Percentiles rank a stretch among this genome's conserved stretches.
Evolutionary conservation across 305 asterid genomes (phyloP).

Genomic region (Coffea humblotiana): DNA sequence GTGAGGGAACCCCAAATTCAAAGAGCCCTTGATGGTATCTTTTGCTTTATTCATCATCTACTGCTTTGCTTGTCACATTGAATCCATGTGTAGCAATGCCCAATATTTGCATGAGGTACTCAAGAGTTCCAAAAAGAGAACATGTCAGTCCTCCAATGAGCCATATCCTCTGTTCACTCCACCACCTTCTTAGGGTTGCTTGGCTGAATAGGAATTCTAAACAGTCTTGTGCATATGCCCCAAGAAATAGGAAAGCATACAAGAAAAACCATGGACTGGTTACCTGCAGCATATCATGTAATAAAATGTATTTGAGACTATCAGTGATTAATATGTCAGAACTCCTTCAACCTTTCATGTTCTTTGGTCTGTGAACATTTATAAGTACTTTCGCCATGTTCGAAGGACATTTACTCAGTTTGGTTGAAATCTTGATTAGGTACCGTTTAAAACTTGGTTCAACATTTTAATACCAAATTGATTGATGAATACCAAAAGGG

Average conservation of each 20-base stretch:
- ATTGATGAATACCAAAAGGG: no score
- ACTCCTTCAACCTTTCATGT: no score
- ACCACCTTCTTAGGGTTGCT: constrained; percentile 62
- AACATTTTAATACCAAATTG: no score
- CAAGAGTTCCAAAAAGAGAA: constrained; percentile 42
- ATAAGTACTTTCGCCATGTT: no score
- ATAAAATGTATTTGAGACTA: not conserved
- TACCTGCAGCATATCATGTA: constrained; percentile 29
- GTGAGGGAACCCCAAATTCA: constrained; percentile 66
- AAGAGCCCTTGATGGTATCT: constrained; percentile 55
- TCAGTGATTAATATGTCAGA: no score
- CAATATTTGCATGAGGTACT: constrained; percentile 36
- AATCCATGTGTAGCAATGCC: constrained; percentile 61
- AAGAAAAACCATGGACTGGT: constrained; percentile 37
- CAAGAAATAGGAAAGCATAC: constrained; percentile 55
- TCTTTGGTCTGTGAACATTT: no score
- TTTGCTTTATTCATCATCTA: constrained; percentile 57
- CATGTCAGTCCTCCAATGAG: constrained; percentile 47
- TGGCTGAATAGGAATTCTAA: constrained; percentile 41
- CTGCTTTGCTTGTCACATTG: constrained; percentile 66
- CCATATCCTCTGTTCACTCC: constrained; percentile 88
- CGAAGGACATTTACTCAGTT: no score
- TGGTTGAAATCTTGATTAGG: not conserved
- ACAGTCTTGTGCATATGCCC: constrained; percentile 67
- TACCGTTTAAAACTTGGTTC: not conserved